Percentiles rank a stretch among this genome's conserved stretches.
Conservation (phyloP, 768 basidiomycete species). For the Omphalotus guepiniiformis region DNA sequence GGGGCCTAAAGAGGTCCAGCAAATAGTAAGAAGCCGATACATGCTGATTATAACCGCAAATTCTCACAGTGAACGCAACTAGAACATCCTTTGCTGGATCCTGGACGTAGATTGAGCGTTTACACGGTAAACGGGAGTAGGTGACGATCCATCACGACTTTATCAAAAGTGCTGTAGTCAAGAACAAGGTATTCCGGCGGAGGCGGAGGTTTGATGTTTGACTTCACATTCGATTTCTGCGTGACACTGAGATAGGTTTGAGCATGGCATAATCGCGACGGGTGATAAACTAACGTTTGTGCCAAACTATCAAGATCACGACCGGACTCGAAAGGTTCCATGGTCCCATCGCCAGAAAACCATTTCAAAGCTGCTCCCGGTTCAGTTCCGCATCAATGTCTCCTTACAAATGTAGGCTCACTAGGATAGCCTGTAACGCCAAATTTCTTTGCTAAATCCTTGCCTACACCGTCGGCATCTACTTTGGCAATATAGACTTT, state of each 20-base stretch:
- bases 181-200: slow-evolving; percentile 66
- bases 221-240: slow-evolving; percentile 73
- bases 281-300: slow-evolving; percentile 53
- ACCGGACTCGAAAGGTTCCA: slow-evolving; percentile 68
- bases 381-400: too few relatives aligned
- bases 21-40: slow-evolving; percentile 1
- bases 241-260: slow-evolving; percentile 49
- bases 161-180: slow-evolving; percentile 69
- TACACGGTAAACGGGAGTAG: neutral
- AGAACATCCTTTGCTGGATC: slow-evolving; percentile 76
- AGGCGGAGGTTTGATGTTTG: slow-evolving; percentile 83
- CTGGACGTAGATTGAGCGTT: slow-evolving; percentile 24
- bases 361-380: slow-evolving; percentile 93
- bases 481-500: slow-evolving; percentile 89
- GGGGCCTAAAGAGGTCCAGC: slow-evolving; percentile 40
- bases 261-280: neutral
- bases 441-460: slow-evolving; percentile 69
- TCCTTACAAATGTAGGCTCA: too few relatives aligned
- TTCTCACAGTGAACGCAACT: slow-evolving; percentile 71
- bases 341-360: slow-evolving; percentile 70
- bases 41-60: slow-evolving; percentile 8
- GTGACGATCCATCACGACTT: slow-evolving; percentile 59
- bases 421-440: slow-evolving; percentile 86
- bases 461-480: slow-evolving; percentile 87
- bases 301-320: slow-evolving; percentile 78